phyloP scores from a whole-genome alignment of 1,284 basidiomycete genomes.

The Cystobasidiaceae sp. region DNA sequence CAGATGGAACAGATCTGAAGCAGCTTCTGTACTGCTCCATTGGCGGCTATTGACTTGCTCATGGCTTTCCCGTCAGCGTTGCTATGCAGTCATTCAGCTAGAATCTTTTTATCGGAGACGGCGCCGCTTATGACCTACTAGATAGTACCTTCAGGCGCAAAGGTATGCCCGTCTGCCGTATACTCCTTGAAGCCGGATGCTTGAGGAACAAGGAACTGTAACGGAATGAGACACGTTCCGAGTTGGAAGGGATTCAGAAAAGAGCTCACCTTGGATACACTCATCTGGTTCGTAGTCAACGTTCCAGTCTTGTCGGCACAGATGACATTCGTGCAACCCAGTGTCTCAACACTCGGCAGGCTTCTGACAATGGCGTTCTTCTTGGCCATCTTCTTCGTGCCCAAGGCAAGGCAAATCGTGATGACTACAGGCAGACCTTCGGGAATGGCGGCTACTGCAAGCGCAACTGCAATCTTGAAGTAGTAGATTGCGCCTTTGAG shows the following conservation, averaged over 20 bases:
- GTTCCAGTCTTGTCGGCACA: conserved; percentile 97
- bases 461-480: conserved; percentile 94
- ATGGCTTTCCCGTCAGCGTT: conserved; percentile 4
- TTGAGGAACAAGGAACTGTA: conserved; percentile 69
- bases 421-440: conserved; percentile 94
- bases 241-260: no score
- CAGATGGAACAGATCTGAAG: conserved; percentile 86
- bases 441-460: conserved; percentile 92
- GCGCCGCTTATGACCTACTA: conserved; percentile 41
- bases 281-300: conserved; percentile 93
- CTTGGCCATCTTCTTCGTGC: conserved; percentile 96
- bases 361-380: conserved; percentile 94
- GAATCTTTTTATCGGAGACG: background rate
- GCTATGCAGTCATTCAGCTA: background rate
- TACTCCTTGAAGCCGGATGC: conserved; percentile 61
- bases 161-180: conserved; percentile 80
- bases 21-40: conserved; percentile 65
- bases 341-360: conserved; percentile 90
- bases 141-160: conserved; percentile 72
- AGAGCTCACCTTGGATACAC: conserved; percentile 66
- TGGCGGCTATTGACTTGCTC: conserved; percentile 57
- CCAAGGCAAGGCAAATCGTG: conserved; percentile 89
- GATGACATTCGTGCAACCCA: conserved; percentile 93
- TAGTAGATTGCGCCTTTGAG: conserved; percentile 93
- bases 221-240: background rate